Evolutionary conservation across 2,329 filamentous ascomycete genomes (phyloP).

Genomic region (Sclerotinia nivalis): DNA sequence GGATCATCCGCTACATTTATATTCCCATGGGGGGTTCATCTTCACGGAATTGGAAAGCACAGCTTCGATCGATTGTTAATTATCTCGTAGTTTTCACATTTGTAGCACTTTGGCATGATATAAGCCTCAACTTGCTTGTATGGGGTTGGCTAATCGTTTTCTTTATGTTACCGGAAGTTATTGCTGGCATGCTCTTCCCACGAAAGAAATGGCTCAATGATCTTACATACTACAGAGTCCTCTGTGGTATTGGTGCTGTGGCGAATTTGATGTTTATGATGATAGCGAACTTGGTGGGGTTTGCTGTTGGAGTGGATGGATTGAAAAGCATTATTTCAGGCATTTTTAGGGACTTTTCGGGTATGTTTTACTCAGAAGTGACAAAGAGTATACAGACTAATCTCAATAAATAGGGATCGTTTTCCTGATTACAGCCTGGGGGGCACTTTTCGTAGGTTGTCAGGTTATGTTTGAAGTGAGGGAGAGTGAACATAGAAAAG

Average conservation of each 20-base stretch:
- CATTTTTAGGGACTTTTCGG: slow-evolving; percentile 73
- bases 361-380: slow-evolving; percentile 45
- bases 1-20: slow-evolving; percentile 92
- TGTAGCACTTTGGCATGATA: slow-evolving; percentile 97
- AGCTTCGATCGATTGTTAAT: slow-evolving; percentile 66
- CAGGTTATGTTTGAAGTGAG: slow-evolving; percentile 97
- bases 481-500: slow-evolving; percentile 78
- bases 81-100: slow-evolving; percentile 91
- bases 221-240: slow-evolving; percentile 72
- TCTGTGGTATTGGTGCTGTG: slow-evolving; percentile 80
- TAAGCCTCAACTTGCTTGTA: slow-evolving; percentile 82
- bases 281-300: slow-evolving; percentile 89
- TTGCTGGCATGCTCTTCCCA: slow-evolving; percentile 72
- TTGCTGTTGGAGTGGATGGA: slow-evolving; percentile 89
- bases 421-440: slow-evolving; percentile 72
- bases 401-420: slow-evolving; percentile 54
- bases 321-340: slow-evolving; percentile 72
- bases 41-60: slow-evolving; percentile 48
- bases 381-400: slow-evolving; percentile 32
- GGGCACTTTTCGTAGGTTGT: slow-evolving; percentile 77
- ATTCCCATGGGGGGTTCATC: slow-evolving; percentile 78
- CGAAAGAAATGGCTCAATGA: slow-evolving; percentile 63
- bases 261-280: slow-evolving; percentile 94
- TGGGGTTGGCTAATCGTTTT: slow-evolving; percentile 97
- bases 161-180: slow-evolving; percentile 88